Evolutionary conservation across 176 grass and related monocot species (phyloP), one percentile per base, ranked within the genome.

Genomic region (Otatea glauca): DNA sequence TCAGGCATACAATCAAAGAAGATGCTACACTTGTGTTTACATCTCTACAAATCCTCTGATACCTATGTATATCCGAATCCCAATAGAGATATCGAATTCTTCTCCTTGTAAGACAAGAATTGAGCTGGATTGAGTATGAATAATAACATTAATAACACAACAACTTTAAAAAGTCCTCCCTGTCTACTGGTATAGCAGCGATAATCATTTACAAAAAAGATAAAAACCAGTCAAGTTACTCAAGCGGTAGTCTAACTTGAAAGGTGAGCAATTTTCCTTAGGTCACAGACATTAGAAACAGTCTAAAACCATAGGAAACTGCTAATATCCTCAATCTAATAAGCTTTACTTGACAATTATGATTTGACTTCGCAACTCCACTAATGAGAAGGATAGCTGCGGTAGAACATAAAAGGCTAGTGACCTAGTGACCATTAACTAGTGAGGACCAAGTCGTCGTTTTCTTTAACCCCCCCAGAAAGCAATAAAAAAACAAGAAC

Each of bases 1-100:
- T 80, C 55, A 80, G 15, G 9, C 29, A 39, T 27, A 39, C 21
- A 37, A 51, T 63, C 42, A 79, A 72, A 86, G 53, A 34, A 38
- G 34, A 79, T 72, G 54, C 42, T 34, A 50, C 58, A 55, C 10
- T 29, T 50, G 9, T 72, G 55, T 47, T 27, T 41, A 2, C 48
- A 53, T 37, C 37, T 27, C 42, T 64, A 10, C 23, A 32, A 58
- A 58, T 58, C 55, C 8, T 58, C 8, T 25, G 4, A 14, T 35
- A 74, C 4, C 41, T 72, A 48, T 50, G 66, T 42, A 77, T 53
- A 35, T 72, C 21, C 47, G 10, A 37, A 61, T 49, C 65, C 18
- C 2, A 8, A 32, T 13, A 71, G 27, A 62, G 13, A 4, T 27
- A 48, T 23, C 5, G 24, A 60, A 72, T 45, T 48, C 12, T 83